Evolutionary conservation across 495 filamentous ascomycete genomes (phyloP).

Genomic region (Collariella sp.): DNA sequence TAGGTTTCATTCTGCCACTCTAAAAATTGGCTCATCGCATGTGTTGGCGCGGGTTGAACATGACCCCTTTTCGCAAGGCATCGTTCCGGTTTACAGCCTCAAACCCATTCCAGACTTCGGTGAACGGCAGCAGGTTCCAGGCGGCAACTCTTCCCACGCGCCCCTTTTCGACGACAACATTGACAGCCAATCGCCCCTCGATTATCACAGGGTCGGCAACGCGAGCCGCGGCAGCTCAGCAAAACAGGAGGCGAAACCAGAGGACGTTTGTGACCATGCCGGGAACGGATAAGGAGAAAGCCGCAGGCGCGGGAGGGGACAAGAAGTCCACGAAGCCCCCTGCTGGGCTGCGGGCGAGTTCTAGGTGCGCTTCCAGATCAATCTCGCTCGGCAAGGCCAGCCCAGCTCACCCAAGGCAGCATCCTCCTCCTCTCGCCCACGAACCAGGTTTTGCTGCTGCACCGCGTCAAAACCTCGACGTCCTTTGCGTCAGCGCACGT

Average conservation of each 20-base stretch:
- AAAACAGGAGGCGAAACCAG: neutral
- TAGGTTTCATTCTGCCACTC: neutral
- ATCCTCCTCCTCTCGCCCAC: conserved; percentile 76
- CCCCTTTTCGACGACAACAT: neutral
- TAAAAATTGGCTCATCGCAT: neutral
- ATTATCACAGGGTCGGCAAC: neutral
- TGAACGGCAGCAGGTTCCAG: neutral
- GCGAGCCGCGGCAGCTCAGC: neutral
- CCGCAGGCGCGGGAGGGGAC: neutral
- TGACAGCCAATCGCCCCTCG: neutral
- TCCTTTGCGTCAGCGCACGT: conserved; percentile 91
- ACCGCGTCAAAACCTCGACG: conserved; percentile 69
- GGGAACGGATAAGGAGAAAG: neutral
- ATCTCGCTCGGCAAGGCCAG: neutral
- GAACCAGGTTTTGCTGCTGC: conserved; percentile 82
- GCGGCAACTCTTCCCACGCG: neutral
- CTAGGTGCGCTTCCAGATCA: conserved; percentile 5
- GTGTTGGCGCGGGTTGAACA: neutral
- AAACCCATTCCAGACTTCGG: neutral
- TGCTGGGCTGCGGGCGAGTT: conserved; percentile 8
- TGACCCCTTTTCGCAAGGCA: neutral
- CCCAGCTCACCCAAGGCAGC: conserved; percentile 32
- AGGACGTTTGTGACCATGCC: neutral
- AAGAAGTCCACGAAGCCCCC: conserved; percentile 8
- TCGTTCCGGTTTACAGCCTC: neutral